Evolutionary conservation across 495 filamentous ascomycete species (phyloP).

Genomic region (Aspergillus sclerotioniger): DNA sequence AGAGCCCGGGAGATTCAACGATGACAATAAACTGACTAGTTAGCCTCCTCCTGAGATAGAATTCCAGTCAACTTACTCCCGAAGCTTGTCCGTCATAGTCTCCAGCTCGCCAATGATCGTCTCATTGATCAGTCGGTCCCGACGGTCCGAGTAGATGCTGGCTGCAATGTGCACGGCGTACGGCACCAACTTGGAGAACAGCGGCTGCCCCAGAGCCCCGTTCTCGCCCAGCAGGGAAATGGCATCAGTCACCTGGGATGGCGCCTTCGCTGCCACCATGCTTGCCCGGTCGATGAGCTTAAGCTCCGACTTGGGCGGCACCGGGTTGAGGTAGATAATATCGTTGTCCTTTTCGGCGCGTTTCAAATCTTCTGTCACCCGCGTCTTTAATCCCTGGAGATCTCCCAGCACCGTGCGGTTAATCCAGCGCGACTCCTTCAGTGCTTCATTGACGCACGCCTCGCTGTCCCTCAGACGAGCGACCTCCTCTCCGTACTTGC

Average conservation of each 20-base stretch:
- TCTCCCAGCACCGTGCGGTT: constrained; percentile 81
- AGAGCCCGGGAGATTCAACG: constrained; percentile 86
- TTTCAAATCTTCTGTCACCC: constrained; percentile 83
- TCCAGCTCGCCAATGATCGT: constrained; percentile 83
- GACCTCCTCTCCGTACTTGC: constrained; percentile 94
- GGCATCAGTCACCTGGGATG: constrained; percentile 79
- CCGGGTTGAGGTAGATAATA: constrained; percentile 80
- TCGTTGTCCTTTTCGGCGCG: constrained; percentile 96
- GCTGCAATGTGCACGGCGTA: constrained; percentile 94
- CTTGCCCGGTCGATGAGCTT: constrained; percentile 79
- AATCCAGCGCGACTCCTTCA: constrained; percentile 83
- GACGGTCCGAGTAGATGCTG: constrained; percentile 89
- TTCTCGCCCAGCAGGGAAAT: constrained; percentile 76
- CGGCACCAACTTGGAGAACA: constrained; percentile 90
- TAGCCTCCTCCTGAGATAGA: constrained; percentile 6
- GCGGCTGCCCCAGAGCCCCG: constrained; percentile 72
- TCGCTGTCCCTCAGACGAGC: constrained; percentile 80
- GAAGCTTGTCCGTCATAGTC: constrained; percentile 71
- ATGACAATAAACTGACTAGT: constrained; percentile 60
- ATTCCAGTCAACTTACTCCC: constrained; percentile 52
- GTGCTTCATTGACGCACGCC: constrained; percentile 76
- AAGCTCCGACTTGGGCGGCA: constrained; percentile 86
- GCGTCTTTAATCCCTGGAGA: constrained; percentile 76
- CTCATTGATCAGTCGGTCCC: constrained; percentile 84
- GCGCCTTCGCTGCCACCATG: constrained; percentile 80